phyloP scores from a whole-genome alignment of 2,329 filamentous ascomycete genomes.

The Cryphonectria parasitica region DNA sequence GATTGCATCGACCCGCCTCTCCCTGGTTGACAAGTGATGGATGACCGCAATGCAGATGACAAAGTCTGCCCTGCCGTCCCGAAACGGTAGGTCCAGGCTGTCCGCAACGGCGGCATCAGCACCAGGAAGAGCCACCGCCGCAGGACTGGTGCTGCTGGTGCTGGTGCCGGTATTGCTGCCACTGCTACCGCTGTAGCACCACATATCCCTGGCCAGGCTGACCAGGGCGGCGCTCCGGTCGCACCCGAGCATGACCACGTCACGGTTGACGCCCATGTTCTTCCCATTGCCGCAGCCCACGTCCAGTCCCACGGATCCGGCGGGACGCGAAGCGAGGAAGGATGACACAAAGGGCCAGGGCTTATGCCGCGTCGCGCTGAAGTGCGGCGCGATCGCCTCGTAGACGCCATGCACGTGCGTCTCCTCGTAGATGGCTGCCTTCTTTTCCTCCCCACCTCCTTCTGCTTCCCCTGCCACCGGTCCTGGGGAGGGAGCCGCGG shows the following conservation, averaged over 20 bases:
- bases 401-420: conserved; percentile 92
- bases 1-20: conserved; percentile 74
- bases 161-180: background rate
- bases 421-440: conserved; percentile 72
- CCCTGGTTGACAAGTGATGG: conserved; percentile 84
- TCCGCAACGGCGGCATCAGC: conserved; percentile 80
- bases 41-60: conserved; percentile 92
- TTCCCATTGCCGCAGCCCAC: conserved; percentile 97
- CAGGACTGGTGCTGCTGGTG: conserved; percentile 4
- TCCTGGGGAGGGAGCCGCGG: background rate
- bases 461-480: conserved; percentile 27
- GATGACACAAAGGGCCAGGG: conserved; percentile 90
- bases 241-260: conserved; percentile 80
- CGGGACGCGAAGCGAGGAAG: conserved; percentile 69
- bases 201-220: conserved; percentile 48
- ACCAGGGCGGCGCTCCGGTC: conserved; percentile 72
- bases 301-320: conserved; percentile 83
- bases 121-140: conserved; percentile 32
- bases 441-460: conserved; percentile 29
- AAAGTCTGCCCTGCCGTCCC: conserved; percentile 67
- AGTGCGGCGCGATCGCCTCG: conserved; percentile 82
- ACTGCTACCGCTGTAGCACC: conserved; percentile 26
- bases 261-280: conserved; percentile 79
- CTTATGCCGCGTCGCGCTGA: conserved; percentile 77
- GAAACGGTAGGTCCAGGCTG: conserved; percentile 81